A percentile compares a stretch with the other conserved stretches of the same genome.
Conservation (phyloP, 2,329 filamentous ascomycete genomes). For the Trichoderma simmonsii region DNA sequence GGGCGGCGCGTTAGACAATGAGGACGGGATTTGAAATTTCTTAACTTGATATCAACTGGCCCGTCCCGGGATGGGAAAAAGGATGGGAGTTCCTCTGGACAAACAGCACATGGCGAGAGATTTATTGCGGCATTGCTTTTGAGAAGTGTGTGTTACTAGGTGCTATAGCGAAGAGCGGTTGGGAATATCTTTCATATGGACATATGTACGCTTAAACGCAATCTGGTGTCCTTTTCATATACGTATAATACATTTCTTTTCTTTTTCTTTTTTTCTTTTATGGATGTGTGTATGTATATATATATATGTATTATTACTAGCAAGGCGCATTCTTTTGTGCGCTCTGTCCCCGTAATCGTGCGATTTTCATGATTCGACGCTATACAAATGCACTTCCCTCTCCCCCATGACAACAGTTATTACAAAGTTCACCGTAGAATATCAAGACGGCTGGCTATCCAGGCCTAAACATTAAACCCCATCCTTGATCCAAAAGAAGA, state of each 20-base stretch:
- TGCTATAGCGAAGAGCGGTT: not conserved
- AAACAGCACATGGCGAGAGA: not conserved
- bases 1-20: not conserved
- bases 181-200: not conserved
- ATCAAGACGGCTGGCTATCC: not conserved
- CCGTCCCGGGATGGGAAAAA: not conserved
- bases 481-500: not conserved
- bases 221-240: not conserved
- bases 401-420: not conserved
- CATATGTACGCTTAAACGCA: not conserved
- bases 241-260: not conserved
- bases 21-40: not conserved
- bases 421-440: not conserved
- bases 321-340: not conserved
- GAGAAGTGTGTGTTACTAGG: not conserved
- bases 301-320: not conserved
- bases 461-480: not conserved
- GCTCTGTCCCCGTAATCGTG: not conserved
- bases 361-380: not conserved
- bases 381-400: conserved; percentile 1
- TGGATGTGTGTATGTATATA: not conserved
- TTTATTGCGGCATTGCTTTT: not conserved
- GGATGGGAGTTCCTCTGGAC: not conserved
- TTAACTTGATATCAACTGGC: not conserved
- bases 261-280: not conserved